Evolutionary conservation across 148 eudicot species (phyloP).

Genomic region (Fagopyrum homotropicum): DNA sequence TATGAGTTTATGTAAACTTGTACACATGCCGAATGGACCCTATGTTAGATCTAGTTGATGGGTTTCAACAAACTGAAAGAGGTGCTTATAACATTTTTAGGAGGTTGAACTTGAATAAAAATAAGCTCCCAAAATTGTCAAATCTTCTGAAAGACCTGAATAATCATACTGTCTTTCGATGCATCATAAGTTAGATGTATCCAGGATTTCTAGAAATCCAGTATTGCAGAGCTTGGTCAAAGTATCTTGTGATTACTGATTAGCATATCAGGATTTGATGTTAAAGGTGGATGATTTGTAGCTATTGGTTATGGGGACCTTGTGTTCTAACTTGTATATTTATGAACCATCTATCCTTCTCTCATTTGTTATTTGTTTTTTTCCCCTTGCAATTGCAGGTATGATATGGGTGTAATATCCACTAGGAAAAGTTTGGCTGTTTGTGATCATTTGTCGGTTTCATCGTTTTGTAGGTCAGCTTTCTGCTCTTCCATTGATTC

Average conservation of each 20-base stretch:
- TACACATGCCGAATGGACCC: too few relatives aligned
- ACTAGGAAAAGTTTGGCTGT: conserved; percentile 69
- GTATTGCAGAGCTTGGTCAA: not conserved
- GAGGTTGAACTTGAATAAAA: too few relatives aligned
- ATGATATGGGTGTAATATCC: conserved; percentile 86
- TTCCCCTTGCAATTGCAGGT: conserved; percentile 41
- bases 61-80: not conserved
- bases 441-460: conserved; percentile 64
- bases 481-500: not conserved
- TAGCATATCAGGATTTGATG: not conserved
- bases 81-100: not conserved
- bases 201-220: not conserved
- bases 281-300: not conserved
- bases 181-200: not conserved
- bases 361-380: not conserved
- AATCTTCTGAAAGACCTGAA: too few relatives aligned
- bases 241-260: not conserved
- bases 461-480: conserved; percentile 80
- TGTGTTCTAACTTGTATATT: not conserved
- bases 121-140: too few relatives aligned
- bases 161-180: too few relatives aligned
- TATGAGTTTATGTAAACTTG: too few relatives aligned
- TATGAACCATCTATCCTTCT: not conserved
- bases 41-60: too few relatives aligned
- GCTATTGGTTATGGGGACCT: not conserved